Conservation (phyloP, 2,329 filamentous ascomycete species). For the Exophiala sp. region DNA sequence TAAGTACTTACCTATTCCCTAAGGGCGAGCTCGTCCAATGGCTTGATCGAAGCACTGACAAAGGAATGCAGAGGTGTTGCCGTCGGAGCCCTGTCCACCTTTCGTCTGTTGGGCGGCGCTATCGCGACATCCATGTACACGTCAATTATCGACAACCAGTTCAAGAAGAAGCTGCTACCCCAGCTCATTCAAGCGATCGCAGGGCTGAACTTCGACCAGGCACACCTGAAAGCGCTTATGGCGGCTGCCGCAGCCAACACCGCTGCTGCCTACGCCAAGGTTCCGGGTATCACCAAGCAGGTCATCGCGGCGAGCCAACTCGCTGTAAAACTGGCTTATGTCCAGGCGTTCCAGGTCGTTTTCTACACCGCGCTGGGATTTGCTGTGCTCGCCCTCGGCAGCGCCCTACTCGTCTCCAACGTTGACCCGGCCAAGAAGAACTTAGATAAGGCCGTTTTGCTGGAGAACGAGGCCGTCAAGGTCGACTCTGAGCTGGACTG, state of each 20-base stretch:
- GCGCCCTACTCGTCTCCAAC: slow-evolving; percentile 4
- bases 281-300: slow-evolving; percentile 35
- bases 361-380: slow-evolving; percentile 30
- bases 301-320: slow-evolving; percentile 35
- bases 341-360: slow-evolving; percentile 43
- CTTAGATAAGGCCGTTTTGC: slow-evolving; percentile 13
- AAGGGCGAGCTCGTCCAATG: background rate
- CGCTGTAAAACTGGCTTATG: slow-evolving; percentile 41
- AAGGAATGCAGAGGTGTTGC: slow-evolving; percentile 20
- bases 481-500: background rate
- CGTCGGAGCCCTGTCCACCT: slow-evolving; percentile 29
- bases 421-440: slow-evolving; percentile 17
- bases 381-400: slow-evolving; percentile 17
- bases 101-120: slow-evolving; percentile 27
- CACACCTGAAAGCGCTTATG: slow-evolving; percentile 35
- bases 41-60: background rate
- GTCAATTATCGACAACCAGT: slow-evolving; percentile 26
- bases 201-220: slow-evolving; percentile 37
- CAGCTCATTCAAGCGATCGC: slow-evolving; percentile 33
- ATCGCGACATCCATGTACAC: slow-evolving; percentile 29
- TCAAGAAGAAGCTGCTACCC: slow-evolving; percentile 4
- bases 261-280: slow-evolving; percentile 28
- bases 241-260: slow-evolving; percentile 34
- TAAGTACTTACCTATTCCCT: background rate
- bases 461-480: slow-evolving; percentile 13